phyloP scores from a whole-genome alignment of 2,329 filamentous ascomycete genomes.

The Neofusicoccum parvum region DNA sequence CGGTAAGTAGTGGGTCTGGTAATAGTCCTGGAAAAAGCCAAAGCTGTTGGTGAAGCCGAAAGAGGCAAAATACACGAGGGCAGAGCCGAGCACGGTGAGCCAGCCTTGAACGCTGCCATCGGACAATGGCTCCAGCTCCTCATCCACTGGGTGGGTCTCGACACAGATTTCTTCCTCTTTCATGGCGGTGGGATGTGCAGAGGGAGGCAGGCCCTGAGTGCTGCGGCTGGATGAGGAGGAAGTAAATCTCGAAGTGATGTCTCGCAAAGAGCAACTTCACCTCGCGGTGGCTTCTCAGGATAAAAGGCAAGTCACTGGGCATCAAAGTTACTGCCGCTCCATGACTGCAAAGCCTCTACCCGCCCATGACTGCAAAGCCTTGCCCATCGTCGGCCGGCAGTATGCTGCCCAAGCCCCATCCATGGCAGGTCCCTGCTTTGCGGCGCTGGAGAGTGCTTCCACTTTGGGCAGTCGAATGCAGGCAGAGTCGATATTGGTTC shows the following conservation, averaged over 20 bases:
- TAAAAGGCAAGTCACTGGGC: neutral
- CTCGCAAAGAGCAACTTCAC: neutral
- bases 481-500: neutral
- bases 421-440: neutral
- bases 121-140: neutral
- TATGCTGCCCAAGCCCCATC: neutral
- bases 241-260: no score
- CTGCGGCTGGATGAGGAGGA: neutral
- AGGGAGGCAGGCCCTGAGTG: no score
- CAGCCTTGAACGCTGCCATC: slow-evolving; percentile 11
- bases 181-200: neutral
- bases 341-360: neutral
- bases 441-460: neutral
- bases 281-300: neutral
- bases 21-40: slow-evolving; percentile 40
- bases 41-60: slow-evolving; percentile 25
- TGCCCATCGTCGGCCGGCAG: neutral
- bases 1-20: slow-evolving; percentile 29
- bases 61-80: slow-evolving; percentile 7
- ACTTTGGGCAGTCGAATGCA: neutral
- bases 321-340: neutral
- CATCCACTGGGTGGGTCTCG: neutral
- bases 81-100: slow-evolving; percentile 7
- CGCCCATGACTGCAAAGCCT: no score
- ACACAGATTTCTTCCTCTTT: slow-evolving; percentile 6